phyloP scores from a whole-genome alignment of 257 asterid genomes.

The Primulina huaijiensis region DNA sequence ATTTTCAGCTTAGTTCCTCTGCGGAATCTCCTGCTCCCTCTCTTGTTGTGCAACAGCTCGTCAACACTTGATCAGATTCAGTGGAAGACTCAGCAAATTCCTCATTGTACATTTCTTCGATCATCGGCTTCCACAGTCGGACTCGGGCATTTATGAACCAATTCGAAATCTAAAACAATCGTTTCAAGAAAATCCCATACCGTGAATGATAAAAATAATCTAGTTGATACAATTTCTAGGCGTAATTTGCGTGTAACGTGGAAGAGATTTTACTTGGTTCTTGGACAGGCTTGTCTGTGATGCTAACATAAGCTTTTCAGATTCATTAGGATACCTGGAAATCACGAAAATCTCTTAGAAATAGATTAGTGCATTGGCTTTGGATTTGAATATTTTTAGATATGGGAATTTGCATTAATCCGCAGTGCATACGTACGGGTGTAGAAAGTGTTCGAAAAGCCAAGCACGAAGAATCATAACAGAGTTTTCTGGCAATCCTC shows the following conservation, averaged over 20 bases:
- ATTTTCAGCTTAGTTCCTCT: conserved; percentile 38
- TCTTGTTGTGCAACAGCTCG: conserved; percentile 26
- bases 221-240: too few relatives aligned
- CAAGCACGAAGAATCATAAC: conserved; percentile 85
- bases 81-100: conserved; percentile 65
- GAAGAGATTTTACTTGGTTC: conserved; percentile 59
- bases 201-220: too few relatives aligned
- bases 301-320: conserved; percentile 83
- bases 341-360: neutral
- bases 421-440: conserved; percentile 55
- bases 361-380: neutral
- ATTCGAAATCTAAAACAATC: conserved; percentile 57
- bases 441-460: conserved; percentile 92
- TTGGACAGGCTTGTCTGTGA: conserved; percentile 89
- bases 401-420: too few relatives aligned
- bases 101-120: conserved; percentile 86
- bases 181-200: neutral
- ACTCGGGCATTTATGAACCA: conserved; percentile 95
- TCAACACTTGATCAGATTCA: conserved; percentile 53
- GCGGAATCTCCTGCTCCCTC: conserved; percentile 57
- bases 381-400: neutral
- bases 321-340: conserved; percentile 76
- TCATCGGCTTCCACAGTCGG: conserved; percentile 95
- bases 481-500: conserved; percentile 86
- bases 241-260: too few relatives aligned